Base-by-base conservation (phyloP, 75 land plant genomes). In the Gnetum montanum region DNA sequence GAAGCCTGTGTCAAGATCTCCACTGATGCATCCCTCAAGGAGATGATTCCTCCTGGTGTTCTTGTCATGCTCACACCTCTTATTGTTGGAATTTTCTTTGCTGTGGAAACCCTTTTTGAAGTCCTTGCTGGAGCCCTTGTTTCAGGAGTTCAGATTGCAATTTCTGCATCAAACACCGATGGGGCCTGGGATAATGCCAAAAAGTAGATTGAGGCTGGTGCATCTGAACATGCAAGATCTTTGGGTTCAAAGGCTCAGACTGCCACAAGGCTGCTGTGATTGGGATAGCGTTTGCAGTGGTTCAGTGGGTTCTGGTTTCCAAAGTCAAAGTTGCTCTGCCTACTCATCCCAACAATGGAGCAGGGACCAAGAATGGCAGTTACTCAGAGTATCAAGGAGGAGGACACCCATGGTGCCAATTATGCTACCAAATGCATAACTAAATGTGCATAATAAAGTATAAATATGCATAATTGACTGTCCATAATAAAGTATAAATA, bases 171-270 rank as follows among this genome's bases (percentile, higher is more conserved):
- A 46, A 84, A 80, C 74, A 80, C 88, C 16, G 88, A 80, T 54
- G 88, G 88, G 54, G 88, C 89, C 13, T 85, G 85, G 85, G 85
- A 85, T 61, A 78, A 85, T 58, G 90, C 90, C 41, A 85, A 85
- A 85, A 85, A 85, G 60, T 85, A 85, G 38, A 85, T 85, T 37
- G 90, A 85, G 85, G 73, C 73, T 51, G 74, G 74, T 6, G 60
- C 60, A 20, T 68, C 74, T 1, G 73, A 59, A 16, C 74, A 71
- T 52, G 72, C 72, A 16, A 58, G 59, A 41, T 8, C 50, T 0
- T 63, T 71, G 43, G 74, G 74, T 20, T 72, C 73, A 34, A 71
- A 50, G 74, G 74, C 4, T 71, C 72, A 1, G 74, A 68, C 41
- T 31, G 72, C 19, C 73, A 71, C 36, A 71, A 71, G 64, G 74